Base-by-base conservation (phyloP, 192 early-diverging fungal genomes). In the Backusella luteola region DNA sequence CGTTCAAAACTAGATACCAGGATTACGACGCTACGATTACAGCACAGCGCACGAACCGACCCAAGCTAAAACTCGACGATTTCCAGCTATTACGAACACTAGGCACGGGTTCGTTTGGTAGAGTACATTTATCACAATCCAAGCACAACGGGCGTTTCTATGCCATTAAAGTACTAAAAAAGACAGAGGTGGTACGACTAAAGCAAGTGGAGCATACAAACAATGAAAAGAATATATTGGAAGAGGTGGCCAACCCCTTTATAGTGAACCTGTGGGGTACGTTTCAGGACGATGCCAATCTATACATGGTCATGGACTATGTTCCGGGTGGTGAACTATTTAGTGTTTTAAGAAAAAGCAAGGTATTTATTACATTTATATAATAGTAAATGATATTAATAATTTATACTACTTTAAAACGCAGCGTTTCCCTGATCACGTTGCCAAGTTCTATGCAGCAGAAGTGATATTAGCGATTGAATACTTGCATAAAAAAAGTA, bases 131-230 rank as follows among this genome's bases (percentile, higher is more conserved):
- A 63, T 94, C 96, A 34, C 91, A 91, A 78, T 90, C 94, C 41
- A 89, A 90, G 74, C 79, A 85, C 46, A 96, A 93, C 41, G 89
- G 90, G 56, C 89, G 92, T 74, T 97, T 92, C 87, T 97, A 96
- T 81, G 96, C 97, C 5, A 99, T 98, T 91, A 99, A 99, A 82
- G 96, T 96, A 5, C 86, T 99, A 56, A 93, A 92, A 73, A 99
- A 99, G 83, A 82, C 89, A 41, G 95, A 99, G 73, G 95, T 99
- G 7, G 95, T 99, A 53, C 92, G 93, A 69, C 87, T 96, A 80
- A 95, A 96, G 82, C 97, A 99, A 81, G 96, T 99, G 12, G 96
- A 99, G 86, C 96, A 99, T 79, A 98, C 96, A 36, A 94, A 97
- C 77, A 99, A 97, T 86, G 97, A 99, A 85, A 96, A 96, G 78